Base-by-base conservation (phyloP, 192 early-diverging fungal genomes). In the Rhizophagus sp. region DNA sequence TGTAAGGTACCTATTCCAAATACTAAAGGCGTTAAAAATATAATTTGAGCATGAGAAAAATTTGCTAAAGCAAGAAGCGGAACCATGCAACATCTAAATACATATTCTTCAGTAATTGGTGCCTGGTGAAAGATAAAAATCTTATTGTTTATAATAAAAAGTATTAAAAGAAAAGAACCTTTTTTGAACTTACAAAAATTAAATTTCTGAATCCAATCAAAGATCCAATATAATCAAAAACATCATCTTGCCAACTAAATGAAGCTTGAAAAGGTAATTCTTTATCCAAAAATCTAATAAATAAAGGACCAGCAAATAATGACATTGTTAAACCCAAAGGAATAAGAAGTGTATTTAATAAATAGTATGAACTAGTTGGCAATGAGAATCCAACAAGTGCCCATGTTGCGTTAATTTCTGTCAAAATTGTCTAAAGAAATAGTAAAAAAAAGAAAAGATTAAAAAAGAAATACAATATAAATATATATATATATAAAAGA, bases 31-130 rank as follows among this genome's bases (percentile, higher is more conserved):
- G 89, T 80, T 0, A 82, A 64, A 82, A 91, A 90, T 9, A 95
- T 85, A 47, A 87, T 84, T 33, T 74, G 65, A 4, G 25, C 68
- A 1, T 49, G 33, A 0, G 86, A 82, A 72, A 84, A 81, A 3
- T 85, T 86, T 11, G 89, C 83, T 11, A 75, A 82, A 50, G 84
- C 62, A 12, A 88, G 67, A 1, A 92, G 73, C 10, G 90, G 82
- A 3, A 95, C 78, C 84, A 94, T 91, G 73, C 90, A 94, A 11
- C 84, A 85, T 73, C 95, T 83, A 80, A 96, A 96, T 30, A 94
- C 87, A 71, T 92, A 84, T 75, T 96, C 95, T 79, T 96, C 95
- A 15, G 89, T 85, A 2, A 90, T 52, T 11, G 94, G 94, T 7
- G 88, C 93, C 93, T 94, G 47, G 11, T 30, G 65, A 52, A 12